These are phyloP conservation scores for Tetratostichococcus sp. DNA, from an alignment of 139 green algal species.

Conservation along the genomic window DNA sequence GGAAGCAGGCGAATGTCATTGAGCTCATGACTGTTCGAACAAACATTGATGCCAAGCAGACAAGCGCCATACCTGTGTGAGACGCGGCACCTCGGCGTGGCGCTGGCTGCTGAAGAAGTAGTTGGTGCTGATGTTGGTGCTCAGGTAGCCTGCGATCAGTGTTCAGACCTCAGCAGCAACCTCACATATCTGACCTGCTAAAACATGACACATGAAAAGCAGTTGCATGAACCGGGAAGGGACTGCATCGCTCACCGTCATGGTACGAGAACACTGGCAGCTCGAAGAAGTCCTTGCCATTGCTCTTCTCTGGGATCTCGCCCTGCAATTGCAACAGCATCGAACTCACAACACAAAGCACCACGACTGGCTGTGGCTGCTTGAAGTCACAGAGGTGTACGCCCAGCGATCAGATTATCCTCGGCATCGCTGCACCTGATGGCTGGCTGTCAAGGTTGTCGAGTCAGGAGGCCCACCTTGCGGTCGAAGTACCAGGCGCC, in stretches of 20 bases:
- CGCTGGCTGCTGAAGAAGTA: slow-evolving; percentile 43
- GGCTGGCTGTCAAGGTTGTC: too few species aligned
- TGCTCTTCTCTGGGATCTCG: neutral
- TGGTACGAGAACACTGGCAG: neutral
- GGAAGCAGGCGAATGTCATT: too few species aligned
- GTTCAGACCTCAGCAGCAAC: too few species aligned
- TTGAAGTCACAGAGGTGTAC: too few species aligned
- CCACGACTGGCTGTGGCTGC: too few species aligned
- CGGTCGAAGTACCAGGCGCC: slow-evolving; percentile 49
- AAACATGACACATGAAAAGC: neutral
- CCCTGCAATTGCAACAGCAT: neutral
- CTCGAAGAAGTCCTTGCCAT: neutral
- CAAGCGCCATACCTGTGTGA: slow-evolving; percentile 24
- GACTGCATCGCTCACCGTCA: neutral
- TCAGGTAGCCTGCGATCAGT: slow-evolving; percentile 14
- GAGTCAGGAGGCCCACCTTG: slow-evolving; percentile 3
- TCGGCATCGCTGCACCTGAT: too few species aligned
- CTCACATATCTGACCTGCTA: too few species aligned
- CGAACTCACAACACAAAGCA: too few species aligned
- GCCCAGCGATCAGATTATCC: too few species aligned
- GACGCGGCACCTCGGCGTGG: slow-evolving; percentile 33
- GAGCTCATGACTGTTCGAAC: too few species aligned
- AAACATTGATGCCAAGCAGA: too few species aligned
- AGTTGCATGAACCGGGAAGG: too few species aligned
- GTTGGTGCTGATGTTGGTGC: slow-evolving; percentile 29